Evolutionary conservation across 2,329 filamentous ascomycete genomes (phyloP), one percentile per base, ranked within the genome.

Genomic region (Biscogniauxia marginata): DNA sequence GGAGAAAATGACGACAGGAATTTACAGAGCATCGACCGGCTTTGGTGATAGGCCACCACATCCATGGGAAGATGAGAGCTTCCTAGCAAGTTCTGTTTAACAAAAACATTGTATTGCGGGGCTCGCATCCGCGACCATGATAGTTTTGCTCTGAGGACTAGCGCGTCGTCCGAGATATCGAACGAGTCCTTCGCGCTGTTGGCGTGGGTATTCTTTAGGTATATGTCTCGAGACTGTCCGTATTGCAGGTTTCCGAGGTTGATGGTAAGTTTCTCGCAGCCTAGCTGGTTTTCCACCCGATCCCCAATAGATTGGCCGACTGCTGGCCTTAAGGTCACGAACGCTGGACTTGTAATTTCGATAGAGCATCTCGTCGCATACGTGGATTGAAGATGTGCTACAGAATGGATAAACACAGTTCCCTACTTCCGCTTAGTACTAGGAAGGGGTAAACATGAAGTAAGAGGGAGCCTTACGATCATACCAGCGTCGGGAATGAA

Each of bases 401-500:
- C 76, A 1, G 84, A 82, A 62, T 87, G 82, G 3, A 85, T 76
- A 57, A 87, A 86, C 3, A 84, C 82, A 2, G 84, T 86, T 3
- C 81, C 81, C 73, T 76, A 23, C 1, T 21, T 11, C n/a, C 3
- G 43, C 50, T 65, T 54, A 63, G 48, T 50, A 39, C 19, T 25
- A 4, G 24, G 6, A 19, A 44, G 4, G 30, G 30, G 30, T 34
- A 34, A 11, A 50, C 3, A n/a, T n/a, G 7, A 11, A 24, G 7
- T 20, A 9, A 16, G 16, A 44, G n/a, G 11, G 3, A n/a, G 20
- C 4, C 73, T 55, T 59, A 77, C 75, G 57, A 87, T 81, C 82
- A 87, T 85, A 56, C 83, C 81, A 0, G 81, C 78, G 53, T 87
- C 84, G 0, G 83, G 80, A 18, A 87, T 86, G 60, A 86, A 87